Base-by-base conservation (phyloP, 2,329 filamentous ascomycete genomes). In the Phoma sp. region DNA sequence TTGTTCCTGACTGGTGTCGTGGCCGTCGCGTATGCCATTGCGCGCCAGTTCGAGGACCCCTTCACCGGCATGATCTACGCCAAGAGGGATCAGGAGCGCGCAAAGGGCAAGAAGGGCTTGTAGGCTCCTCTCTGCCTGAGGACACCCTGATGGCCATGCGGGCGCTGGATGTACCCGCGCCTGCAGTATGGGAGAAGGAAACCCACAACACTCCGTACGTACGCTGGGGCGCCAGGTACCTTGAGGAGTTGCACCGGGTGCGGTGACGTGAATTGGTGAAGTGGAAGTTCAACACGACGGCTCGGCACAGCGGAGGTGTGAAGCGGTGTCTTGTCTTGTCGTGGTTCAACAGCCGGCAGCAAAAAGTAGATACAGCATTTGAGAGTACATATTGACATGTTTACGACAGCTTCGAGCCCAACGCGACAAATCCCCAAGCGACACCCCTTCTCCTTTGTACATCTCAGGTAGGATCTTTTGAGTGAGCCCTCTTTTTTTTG, bases 61-160 rank as follows among this genome's bases (percentile, higher is more conserved):
- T 99, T 98, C 78, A 99, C 95, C 6, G 86, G 86, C 3, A 90
- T 84, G 62, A 99, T 99, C 70, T 99, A 98, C 75, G 89, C 88
- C 63, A 96, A 95, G 86, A 83, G 90, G 57, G 89, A 92, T 52
- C 70, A 75, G 62, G 77, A 80, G 69, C 76, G 76, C 66, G 70
- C 65, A 58, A 73, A 59, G 41, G 73, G 68, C 54, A 74, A 74
- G 68, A 77, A 78, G 66, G 68, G 58, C 13, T 51, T 55, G 47
- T 66, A 58, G 46, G 29, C 42, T 18, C n/a, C 27, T 11, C 5
- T 9, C 27, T 29, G 6, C 27, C 27, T 9, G 18, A 18, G 18
- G 18, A n/a, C n/a, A n/a, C n/a, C n/a, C n/a, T n/a, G n/a, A n/a
- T n/a, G n/a, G n/a, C n/a, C n/a, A n/a, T n/a, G n/a, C 18, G 18